Base-by-base conservation (phyloP, 768 basidiomycete species). In the Leccinum boreale region DNA sequence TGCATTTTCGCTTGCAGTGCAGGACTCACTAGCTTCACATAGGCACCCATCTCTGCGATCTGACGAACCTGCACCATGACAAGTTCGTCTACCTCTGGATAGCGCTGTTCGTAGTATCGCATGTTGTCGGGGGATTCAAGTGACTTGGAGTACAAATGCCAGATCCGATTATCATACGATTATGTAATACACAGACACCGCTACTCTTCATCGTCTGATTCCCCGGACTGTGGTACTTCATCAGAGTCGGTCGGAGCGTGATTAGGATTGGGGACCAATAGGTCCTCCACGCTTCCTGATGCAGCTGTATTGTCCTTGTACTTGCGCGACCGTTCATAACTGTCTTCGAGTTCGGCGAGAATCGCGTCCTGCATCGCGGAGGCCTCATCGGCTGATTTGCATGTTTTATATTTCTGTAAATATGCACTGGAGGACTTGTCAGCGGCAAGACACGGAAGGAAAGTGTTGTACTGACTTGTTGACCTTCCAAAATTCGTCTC, bases 11-110 rank as follows among this genome's bases (percentile, higher is more conserved):
- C 7, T 14, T 50, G 48, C 15, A 33, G 14, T 1, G 21, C 23
- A n/a, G 10, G 21, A 78, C 90, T 65, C 63, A 96, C 95, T 65
- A 99, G 81, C 70, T 98, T 98, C 62, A 99, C 97, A 73, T 99
- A 98, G 47, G 97, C 97, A 50, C 97, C 97, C 96, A 98, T 99
- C 75, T 99, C 96, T 53, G 94, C 93, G 67, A 99, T 99, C 77
- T 97, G 94, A 73, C 92, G 91, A 62, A 99, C 97, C 71, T 98
- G 95, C 12, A 99, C 97, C 96, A 98, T 98, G 75, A 98, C 97
- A 52, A 98, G 87, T 73, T 97, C 92, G 72, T 99, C 96, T 61
- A 97, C 92, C 74, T 98, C 92, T 26, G 94, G 94, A 71, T 94
- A 97, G 66, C 87, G 85, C 68, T 90, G 90, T 72, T 92, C 87